Conservation (phyloP, 1,139 yeast species). For the Suhomyces maxii region DNA sequence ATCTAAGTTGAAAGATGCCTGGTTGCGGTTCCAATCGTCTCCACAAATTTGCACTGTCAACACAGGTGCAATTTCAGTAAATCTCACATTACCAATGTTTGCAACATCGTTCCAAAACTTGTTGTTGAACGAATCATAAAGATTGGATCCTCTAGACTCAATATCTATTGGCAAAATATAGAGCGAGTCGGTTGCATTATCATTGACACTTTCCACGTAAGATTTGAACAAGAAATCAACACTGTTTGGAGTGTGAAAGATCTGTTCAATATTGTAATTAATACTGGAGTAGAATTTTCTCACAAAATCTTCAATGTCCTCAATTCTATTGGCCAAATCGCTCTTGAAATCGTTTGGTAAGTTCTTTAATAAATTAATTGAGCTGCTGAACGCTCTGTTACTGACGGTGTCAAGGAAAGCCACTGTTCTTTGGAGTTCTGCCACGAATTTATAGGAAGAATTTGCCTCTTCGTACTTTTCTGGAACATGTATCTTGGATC, state of each 20-base stretch:
- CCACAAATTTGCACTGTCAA: slow-evolving; percentile 36
- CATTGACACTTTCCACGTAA: slow-evolving; percentile 26
- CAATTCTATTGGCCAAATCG: slow-evolving; percentile 23
- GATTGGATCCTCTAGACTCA: slow-evolving; percentile 28
- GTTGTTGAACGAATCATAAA: slow-evolving; percentile 35
- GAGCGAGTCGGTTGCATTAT: slow-evolving; percentile 28
- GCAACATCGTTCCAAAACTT: slow-evolving; percentile 41
- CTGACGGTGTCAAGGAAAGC: slow-evolving; percentile 20
- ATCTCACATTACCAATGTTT: slow-evolving; percentile 30
- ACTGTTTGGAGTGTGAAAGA: slow-evolving; percentile 12
- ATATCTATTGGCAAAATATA: slow-evolving; percentile 35
- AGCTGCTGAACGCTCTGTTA: slow-evolving; percentile 26
- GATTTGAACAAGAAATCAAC: slow-evolving; percentile 23
- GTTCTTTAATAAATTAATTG: slow-evolving; percentile 18
- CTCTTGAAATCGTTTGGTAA: slow-evolving; percentile 26
- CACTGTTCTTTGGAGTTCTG: slow-evolving; percentile 24
- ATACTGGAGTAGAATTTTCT: slow-evolving; percentile 25
- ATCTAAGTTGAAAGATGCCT: slow-evolving; percentile 17
- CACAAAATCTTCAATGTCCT: slow-evolving; percentile 34
- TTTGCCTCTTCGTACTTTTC: slow-evolving; percentile 7
- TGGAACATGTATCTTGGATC: slow-evolving; percentile 8
- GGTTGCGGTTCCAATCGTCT: slow-evolving; percentile 19
- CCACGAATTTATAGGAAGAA: slow-evolving; percentile 18
- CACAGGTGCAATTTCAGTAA: slow-evolving; percentile 30
- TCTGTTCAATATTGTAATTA: slow-evolving; percentile 13